Evolutionary conservation across 768 basidiomycete genomes (phyloP).

Genomic region (Chalciporus piperatus): DNA sequence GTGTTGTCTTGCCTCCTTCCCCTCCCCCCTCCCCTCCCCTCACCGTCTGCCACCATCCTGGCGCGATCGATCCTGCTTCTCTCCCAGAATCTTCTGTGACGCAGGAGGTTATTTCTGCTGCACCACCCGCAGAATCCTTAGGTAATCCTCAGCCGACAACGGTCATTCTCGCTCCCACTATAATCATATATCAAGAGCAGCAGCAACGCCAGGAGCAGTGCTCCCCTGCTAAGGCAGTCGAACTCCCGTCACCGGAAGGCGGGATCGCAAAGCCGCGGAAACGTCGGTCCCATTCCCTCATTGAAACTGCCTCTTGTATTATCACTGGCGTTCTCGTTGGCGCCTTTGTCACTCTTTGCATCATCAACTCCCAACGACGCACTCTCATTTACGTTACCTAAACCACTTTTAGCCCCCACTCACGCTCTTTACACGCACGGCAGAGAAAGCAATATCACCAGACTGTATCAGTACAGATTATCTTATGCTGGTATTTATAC

Average conservation of each 20-base stretch:
- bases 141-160: slow-evolving; percentile 10
- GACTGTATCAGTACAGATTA: slow-evolving; percentile 25
- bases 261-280: slow-evolving; percentile 15
- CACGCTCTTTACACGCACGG: background rate
- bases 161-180: slow-evolving; percentile 25
- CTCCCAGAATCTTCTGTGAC: slow-evolving; percentile 2
- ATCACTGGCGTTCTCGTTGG: slow-evolving; percentile 61
- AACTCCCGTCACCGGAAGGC: slow-evolving; percentile 8
- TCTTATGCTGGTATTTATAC: slow-evolving; percentile 30
- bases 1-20: slow-evolving; percentile 16
- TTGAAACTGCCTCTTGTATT: slow-evolving; percentile 43
- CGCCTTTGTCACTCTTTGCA: slow-evolving; percentile 52
- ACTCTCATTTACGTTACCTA: slow-evolving; percentile 41
- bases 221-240: slow-evolving; percentile 10
- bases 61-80: background rate
- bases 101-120: slow-evolving; percentile 5
- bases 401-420: background rate
- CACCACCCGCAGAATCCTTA: background rate
- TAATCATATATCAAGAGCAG: slow-evolving; percentile 25
- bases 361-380: slow-evolving; percentile 46
- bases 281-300: slow-evolving; percentile 22
- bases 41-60: slow-evolving; percentile 10
- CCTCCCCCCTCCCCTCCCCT: slow-evolving; percentile 19
- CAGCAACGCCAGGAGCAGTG: slow-evolving; percentile 12
- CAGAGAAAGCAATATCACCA: slow-evolving; percentile 5